Base-by-base conservation (phyloP, 2,329 filamentous ascomycete genomes). In the Lachnellula subtilissima region DNA sequence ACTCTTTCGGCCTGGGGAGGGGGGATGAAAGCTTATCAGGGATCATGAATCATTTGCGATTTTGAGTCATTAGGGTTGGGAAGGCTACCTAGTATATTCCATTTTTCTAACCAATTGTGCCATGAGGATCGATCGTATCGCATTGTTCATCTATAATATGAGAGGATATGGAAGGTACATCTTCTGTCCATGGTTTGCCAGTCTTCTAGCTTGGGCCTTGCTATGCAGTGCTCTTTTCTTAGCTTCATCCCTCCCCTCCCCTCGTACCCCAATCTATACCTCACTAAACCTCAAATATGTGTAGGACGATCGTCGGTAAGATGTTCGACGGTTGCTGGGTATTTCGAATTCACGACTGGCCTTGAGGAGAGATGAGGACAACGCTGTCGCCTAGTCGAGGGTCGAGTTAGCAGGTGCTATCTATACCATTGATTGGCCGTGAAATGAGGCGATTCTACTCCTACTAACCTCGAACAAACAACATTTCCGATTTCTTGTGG, bases 401-500 rank as follows among this genome's bases (percentile, higher is more conserved):
- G 45, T 25, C 61, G 15, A 53, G 54, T 65, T 52, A 68, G 59
- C 49, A 60, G 8, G 37, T 35, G 19, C 9, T 7, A 25, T 23
- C 28, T n/a, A 11, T 25, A 47, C 32, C 17, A 22, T 36, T 23
- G 36, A 22, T 14, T 22, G 19, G 25, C 15, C 19, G 22, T n/a
- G 12, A 48, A 39, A 22, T 15, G 35, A 15, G n/a, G 17, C 5
- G 17, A 36, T 8, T 46, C 22, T 19, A 14, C n/a, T 8, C 17
- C 8, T 3, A 73, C 81, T 61, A 76, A 93, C 92, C 93, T 89
- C 94, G 81, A 56, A 99, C 93, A 72, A 99, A 99, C 19, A 99
- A 77, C 94, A 99, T 99, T 72, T 97, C 94, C 45, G 91, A 95
- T 73, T 97, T 95, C 75, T 96, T 96, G 76, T 93, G 96, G 61